Evolutionary conservation across 306 rosid genomes (phyloP), one percentile per base, ranked within the genome.

Genomic region (Rosa chinensis): DNA sequence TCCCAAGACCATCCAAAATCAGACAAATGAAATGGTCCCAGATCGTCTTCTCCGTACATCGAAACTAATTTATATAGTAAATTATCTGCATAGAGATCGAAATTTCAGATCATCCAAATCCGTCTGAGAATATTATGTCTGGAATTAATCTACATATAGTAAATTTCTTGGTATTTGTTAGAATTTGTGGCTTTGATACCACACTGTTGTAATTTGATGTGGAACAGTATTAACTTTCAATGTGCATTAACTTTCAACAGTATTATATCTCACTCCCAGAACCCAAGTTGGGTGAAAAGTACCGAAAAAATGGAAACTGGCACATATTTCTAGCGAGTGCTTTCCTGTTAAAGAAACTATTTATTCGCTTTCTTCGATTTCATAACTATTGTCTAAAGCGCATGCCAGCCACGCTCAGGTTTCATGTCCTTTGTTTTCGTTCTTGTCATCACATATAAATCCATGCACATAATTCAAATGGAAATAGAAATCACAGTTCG

Each of bases 321-420:
- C 67, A 42, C 35, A 4, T 16, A 1, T 58, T 21, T 35, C 13
- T 9, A 66, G 8, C 6, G 5, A 59, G 70, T 37, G 68, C 17
- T 75, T 75, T 75, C 70, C 70, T 75, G 44, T 61, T 75, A 8
- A 25, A 75, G 58, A 5, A 44, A 59, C 58, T 61, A 4, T 16
- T 43, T 61, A 4, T 16, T 43, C 58, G 1, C 12, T 53, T 53
- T 55, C 73, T 69, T 67, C 72, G 49, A 67, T 67, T 67, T 67
- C 72, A 20, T 18, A 67, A 67, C 72, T 17, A 6, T 7, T 4
- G 28, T 67, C 49, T 40, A 67, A 1, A 0, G 49, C 14, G 2
- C 18, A 28, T 39, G 44, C 42, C 70, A 64, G 45, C 70, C 70
- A 64, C 42, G 10, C 70, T 6, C 42, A 66, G 73, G 55, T 69